Evolutionary conservation across 768 basidiomycete genomes (phyloP), one percentile per base, ranked within the genome.

Genomic region (Lactarius deliciosus): DNA sequence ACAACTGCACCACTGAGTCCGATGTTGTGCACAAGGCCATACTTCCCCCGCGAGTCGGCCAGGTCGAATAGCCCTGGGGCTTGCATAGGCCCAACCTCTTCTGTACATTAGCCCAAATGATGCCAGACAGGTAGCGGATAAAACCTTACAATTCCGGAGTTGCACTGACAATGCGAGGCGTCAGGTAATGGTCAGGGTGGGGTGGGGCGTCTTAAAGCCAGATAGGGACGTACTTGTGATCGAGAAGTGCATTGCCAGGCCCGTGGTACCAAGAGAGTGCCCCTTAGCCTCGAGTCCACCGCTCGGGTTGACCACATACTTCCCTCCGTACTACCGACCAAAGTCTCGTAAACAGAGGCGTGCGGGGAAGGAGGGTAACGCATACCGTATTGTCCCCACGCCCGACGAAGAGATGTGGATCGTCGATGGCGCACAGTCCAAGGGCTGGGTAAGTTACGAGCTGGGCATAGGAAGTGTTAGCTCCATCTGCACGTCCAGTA

Each of bases 281-380:
- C 92, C 92, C 73, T 94, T 94, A 22, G 91, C 89, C 73, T 94
- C 90, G 16, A 95, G 81, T 0, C 92, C 92, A 30, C 92, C 92
- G 60, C 88, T 90, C 0, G 92, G 90, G 70, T 94, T 94, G 41
- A 94, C 77, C 20, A 94, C 89, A 58, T 84, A 94, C 76, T 91
- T 91, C 5, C 93, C 92, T 22, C 90, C 92, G 65, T 91, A 92
- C 89, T 91, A 61, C 16, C 45, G n/a, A 15, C 4, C 38, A 47
- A 55, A 50, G 15, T 25, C 28, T 50, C 16, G n/a, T 61, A 30
- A 66, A 47, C 53, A 0, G 15, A 15, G 15, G 16, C 30, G 7
- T 38, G 50, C 11, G 15, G n/a, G 15, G 0, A 22, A 18, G 0
- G 20, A 3, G 7, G 25, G 32, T 5, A 45, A 3, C 75, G 18